Conservation (phyloP, 768 basidiomycete species). For the Panaeolus papilionaceus region DNA sequence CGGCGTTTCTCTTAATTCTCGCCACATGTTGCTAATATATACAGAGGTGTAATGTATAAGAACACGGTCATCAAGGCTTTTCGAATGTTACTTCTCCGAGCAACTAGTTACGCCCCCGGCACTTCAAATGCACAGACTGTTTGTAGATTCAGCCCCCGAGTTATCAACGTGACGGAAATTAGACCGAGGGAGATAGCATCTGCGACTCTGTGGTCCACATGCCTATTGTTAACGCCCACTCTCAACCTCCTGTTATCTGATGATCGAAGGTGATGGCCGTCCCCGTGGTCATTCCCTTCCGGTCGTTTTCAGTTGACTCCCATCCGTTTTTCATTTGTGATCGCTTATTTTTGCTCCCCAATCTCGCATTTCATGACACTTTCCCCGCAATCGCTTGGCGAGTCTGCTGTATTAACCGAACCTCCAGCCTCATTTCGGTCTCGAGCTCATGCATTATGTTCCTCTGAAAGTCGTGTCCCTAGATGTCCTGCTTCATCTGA, state of each 20-base stretch:
- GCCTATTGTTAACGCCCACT: conserved; percentile 2
- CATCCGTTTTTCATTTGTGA: conserved; percentile 8
- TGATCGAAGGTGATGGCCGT: not conserved
- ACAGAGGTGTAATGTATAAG: too few relatives aligned
- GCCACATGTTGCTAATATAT: too few relatives aligned
- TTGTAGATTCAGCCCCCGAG: not conserved
- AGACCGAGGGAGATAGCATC: not conserved
- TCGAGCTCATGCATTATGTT: not conserved
- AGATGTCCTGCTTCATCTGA: not conserved
- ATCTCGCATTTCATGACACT: not conserved
- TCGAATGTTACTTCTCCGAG: too few relatives aligned
- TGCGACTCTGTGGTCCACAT: not conserved
- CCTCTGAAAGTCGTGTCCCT: conserved; percentile 3
- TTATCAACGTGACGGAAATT: too few relatives aligned
- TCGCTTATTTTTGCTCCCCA: conserved; percentile 5
- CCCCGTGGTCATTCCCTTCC: not conserved
- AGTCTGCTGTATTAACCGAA: not conserved
- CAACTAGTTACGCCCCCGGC: too few relatives aligned
- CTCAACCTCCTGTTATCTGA: not conserved
- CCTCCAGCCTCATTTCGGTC: not conserved
- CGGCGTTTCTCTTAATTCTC: too few relatives aligned
- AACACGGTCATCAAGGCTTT: too few relatives aligned
- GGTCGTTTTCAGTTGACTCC: not conserved
- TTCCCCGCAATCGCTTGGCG: conserved; percentile 13
- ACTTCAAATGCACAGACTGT: too few relatives aligned